Evolutionary conservation across 495 filamentous ascomycete species (phyloP).

Genomic region (Hypoxylon subgilvum): DNA sequence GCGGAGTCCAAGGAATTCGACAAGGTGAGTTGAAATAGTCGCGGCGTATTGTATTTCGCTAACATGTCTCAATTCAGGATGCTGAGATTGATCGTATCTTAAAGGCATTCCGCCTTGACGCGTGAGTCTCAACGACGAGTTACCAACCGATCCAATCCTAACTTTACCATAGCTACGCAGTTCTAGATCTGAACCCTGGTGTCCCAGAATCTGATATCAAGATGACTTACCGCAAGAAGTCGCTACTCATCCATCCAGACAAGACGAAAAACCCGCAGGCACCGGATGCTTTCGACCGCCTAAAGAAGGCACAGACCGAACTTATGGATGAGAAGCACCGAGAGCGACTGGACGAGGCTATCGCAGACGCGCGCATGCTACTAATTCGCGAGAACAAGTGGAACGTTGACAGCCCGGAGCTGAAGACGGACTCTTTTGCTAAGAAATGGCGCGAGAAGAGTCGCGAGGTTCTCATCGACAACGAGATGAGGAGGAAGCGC

Average conservation of each 20-base stretch:
- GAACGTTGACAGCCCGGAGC: constrained; percentile 84
- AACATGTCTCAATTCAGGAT: constrained; percentile 63
- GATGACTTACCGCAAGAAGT: constrained; percentile 89
- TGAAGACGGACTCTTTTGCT: constrained; percentile 80
- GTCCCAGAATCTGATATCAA: constrained; percentile 97
- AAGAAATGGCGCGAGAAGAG: constrained; percentile 89
- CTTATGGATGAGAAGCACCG: constrained; percentile 95
- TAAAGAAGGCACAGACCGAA: constrained; percentile 90
- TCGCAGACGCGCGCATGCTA: constrained; percentile 92
- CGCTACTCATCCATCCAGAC: constrained; percentile 96
- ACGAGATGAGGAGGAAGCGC: constrained; percentile 80
- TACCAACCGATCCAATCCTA: not conserved
- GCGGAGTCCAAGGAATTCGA: constrained; percentile 86
- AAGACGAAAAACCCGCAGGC: constrained; percentile 91
- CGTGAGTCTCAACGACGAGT: constrained; percentile 15
- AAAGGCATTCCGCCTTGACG: constrained; percentile 72
- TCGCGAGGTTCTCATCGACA: constrained; percentile 89
- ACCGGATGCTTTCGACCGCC: constrained; percentile 93
- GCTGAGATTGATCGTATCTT: constrained; percentile 95
- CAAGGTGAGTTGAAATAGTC: constrained; percentile 64
- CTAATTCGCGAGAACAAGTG: constrained; percentile 92
- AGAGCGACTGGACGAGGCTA: constrained; percentile 85
- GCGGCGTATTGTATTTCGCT: constrained; percentile 1
- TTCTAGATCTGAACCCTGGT: constrained; percentile 94
- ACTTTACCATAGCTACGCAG: constrained; percentile 71